A percentile compares a stretch with the other conserved stretches of the same genome.
phyloP scores from a whole-genome alignment of 768 basidiomycete species.

The Boletellus ananas region DNA sequence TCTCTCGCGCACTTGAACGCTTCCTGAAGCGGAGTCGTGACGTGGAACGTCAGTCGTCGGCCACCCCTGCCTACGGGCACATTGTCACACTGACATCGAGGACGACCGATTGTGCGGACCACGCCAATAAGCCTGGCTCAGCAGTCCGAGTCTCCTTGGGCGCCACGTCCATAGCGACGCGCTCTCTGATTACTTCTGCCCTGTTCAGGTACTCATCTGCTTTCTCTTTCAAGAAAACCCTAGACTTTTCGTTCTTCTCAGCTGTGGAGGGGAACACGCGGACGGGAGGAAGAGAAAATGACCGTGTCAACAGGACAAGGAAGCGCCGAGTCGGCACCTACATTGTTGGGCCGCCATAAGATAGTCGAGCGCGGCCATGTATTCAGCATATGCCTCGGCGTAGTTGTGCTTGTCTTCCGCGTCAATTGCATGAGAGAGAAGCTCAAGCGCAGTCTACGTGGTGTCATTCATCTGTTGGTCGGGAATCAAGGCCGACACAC shows the following conservation, averaged over 20 bases:
- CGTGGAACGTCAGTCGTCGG: neutral
- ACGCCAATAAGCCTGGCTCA: neutral
- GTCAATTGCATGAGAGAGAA: conserved; percentile 86
- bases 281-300: neutral
- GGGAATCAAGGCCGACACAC: neutral
- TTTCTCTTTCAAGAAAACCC: conserved; percentile 12
- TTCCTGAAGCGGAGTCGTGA: conserved; percentile 35
- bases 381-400: conserved; percentile 85
- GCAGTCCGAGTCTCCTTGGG: neutral
- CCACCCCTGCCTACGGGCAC: neutral
- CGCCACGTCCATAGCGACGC: neutral
- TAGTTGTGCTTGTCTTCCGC: conserved; percentile 90
- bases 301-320: neutral
- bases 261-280: neutral
- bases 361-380: conserved; percentile 92
- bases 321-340: conserved; percentile 25
- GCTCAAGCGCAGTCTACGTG: conserved; percentile 69
- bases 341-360: conserved; percentile 96
- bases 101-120: conserved; percentile 7
- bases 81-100: conserved; percentile 13
- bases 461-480: neutral
- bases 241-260: conserved; percentile 20
- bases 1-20: conserved; percentile 86
- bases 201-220: conserved; percentile 18
- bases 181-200: conserved; percentile 13